Percentiles rank a stretch among this genome's conserved stretches.
Conservation (phyloP, 2,329 filamentous ascomycete species). For the Xylariaceae sp. region DNA sequence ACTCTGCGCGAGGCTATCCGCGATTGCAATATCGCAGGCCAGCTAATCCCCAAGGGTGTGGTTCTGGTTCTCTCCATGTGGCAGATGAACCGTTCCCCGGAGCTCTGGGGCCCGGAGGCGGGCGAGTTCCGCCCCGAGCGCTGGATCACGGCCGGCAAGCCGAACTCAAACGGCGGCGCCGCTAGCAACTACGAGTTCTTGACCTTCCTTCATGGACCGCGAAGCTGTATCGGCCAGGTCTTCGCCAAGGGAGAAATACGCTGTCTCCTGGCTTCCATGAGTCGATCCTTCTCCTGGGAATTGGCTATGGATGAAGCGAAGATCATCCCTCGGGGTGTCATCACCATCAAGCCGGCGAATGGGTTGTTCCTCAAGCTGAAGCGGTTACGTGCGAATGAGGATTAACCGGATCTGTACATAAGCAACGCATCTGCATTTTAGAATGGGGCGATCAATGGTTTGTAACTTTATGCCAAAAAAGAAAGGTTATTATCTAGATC, state of each 20-base stretch:
- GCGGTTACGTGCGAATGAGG: not conserved
- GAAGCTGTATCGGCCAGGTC: slow-evolving; percentile 65
- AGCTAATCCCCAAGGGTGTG: slow-evolving; percentile 62
- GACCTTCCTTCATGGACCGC: slow-evolving; percentile 67
- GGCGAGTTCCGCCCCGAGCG: slow-evolving; percentile 64
- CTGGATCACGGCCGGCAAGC: slow-evolving; percentile 52
- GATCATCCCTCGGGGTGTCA: slow-evolving; percentile 56
- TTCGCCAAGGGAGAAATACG: slow-evolving; percentile 73
- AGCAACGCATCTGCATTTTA: too few species aligned
- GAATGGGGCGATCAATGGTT: too few species aligned
- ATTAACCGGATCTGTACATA: slow-evolving; percentile 17
- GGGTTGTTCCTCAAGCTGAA: slow-evolving; percentile 51
- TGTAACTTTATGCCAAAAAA: not conserved
- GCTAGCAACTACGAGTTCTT: slow-evolving; percentile 63
- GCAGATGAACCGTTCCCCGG: slow-evolving; percentile 59
- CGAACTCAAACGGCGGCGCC: slow-evolving; percentile 58
- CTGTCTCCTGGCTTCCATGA: slow-evolving; percentile 63
- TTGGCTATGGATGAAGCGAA: slow-evolving; percentile 56
- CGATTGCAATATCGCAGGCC: slow-evolving; percentile 53
- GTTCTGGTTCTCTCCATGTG: slow-evolving; percentile 54
- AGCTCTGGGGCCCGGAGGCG: slow-evolving; percentile 65
- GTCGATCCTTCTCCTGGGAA: slow-evolving; percentile 58
- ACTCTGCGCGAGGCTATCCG: slow-evolving; percentile 58
- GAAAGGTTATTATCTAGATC: slow-evolving; percentile 22
- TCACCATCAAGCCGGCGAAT: slow-evolving; percentile 64